A percentile compares a stretch with the other conserved stretches of the same genome.
Conservation (phyloP, 345 rosid genomes). For the Linum usitatissimum region DNA sequence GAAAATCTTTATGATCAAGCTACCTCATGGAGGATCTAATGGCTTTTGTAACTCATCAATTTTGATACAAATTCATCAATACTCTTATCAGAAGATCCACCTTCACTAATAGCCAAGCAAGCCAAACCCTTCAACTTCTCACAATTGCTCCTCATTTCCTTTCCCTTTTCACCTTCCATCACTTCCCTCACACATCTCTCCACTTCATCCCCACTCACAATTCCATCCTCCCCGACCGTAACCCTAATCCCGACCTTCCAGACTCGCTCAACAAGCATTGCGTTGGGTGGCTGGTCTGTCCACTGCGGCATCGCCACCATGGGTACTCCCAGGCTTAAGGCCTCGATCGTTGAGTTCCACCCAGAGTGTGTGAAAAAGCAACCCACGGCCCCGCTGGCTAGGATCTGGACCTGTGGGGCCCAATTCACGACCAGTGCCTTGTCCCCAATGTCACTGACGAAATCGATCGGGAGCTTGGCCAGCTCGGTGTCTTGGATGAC, state of each 20-base stretch:
- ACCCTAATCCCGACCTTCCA: slow-evolving; percentile 40
- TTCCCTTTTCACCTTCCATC: slow-evolving; percentile 43
- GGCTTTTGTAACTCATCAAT: too few relatives aligned
- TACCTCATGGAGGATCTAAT: too few relatives aligned
- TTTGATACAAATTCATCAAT: slow-evolving; percentile 33
- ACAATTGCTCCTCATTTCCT: slow-evolving; percentile 31
- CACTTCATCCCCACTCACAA: slow-evolving; percentile 42
- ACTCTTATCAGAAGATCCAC: slow-evolving; percentile 44
- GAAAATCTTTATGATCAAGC: too few relatives aligned
- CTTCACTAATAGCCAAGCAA: slow-evolving; percentile 39
- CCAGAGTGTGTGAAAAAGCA: slow-evolving; percentile 69
- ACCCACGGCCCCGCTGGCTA: slow-evolving; percentile 37
- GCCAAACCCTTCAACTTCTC: slow-evolving; percentile 45
- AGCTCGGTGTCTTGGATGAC: slow-evolving; percentile 1
- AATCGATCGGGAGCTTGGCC: neutral
- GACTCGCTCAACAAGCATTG: slow-evolving; percentile 48
- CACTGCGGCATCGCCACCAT: slow-evolving; percentile 61
- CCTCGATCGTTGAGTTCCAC: slow-evolving; percentile 73
- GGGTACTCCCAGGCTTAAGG: slow-evolving; percentile 53
- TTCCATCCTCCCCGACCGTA: slow-evolving; percentile 31
- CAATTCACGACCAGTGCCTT: neutral
- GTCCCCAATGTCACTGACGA: neutral
- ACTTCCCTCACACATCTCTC: slow-evolving; percentile 45
- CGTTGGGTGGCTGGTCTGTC: slow-evolving; percentile 58
- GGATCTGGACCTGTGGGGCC: slow-evolving; percentile 20